Percentiles rank a stretch among this genome's conserved stretches.
These are phyloP conservation scores for Chlamydomonas reinhardtii DNA, from an alignment of 163 green algal genomes.

Conservation along the genomic window DNA sequence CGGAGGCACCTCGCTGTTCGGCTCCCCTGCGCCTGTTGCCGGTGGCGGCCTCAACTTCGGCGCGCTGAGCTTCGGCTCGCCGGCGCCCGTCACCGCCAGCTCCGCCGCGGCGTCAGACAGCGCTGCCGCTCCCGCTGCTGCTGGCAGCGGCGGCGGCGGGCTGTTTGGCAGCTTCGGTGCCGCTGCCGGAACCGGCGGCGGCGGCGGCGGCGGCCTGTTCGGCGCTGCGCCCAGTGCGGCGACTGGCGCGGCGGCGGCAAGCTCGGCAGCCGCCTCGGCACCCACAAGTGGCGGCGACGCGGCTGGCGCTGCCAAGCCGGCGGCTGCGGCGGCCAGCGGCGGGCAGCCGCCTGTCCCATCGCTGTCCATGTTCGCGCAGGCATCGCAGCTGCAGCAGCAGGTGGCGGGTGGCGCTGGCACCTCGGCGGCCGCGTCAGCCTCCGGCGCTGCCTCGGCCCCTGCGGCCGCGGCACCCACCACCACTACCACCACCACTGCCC, in stretches of 20 bases:
- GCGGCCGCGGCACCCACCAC: neutral
- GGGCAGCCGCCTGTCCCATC: no score
- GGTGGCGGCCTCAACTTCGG: conserved; percentile 3
- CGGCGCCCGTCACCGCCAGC: neutral
- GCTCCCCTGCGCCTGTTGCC: neutral
- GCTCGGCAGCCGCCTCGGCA: no score
- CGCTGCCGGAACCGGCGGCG: neutral
- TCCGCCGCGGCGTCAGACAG: neutral
- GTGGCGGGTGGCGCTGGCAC: neutral
- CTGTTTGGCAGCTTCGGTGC: conserved; percentile 9
- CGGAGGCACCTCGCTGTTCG: neutral
- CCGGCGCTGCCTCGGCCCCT: neutral
- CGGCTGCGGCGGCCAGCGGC: no score
- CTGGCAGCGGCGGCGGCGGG: neutral
- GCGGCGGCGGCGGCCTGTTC: neutral
- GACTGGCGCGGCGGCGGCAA: no score
- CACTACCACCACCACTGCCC: neutral
- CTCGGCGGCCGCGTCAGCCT: no score
- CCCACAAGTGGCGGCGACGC: no score
- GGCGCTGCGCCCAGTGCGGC: neutral
- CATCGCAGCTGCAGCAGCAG: neutral
- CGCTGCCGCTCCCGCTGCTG: neutral
- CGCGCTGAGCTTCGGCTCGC: conserved; percentile 14
- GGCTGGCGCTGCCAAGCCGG: no score
- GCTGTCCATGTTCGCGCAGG: no score